Conservation (phyloP, 108 stramenopile species). For the Fistulifera pelliculosa region DNA sequence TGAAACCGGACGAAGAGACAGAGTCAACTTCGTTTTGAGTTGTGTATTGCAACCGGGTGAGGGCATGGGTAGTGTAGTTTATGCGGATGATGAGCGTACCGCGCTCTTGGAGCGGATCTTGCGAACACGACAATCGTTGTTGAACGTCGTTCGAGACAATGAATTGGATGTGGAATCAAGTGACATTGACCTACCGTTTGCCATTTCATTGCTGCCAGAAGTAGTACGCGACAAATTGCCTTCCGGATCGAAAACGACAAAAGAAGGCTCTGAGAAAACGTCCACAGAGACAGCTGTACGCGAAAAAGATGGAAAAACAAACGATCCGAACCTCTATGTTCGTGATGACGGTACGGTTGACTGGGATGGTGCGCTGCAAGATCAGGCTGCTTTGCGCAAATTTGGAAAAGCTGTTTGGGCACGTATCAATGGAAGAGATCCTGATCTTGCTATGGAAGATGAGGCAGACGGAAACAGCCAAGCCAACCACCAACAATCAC, state of each 20-base stretch:
- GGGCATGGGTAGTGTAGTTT: constrained; percentile 68
- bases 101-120: constrained; percentile 40
- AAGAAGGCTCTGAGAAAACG: no score
- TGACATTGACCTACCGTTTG: constrained; percentile 10
- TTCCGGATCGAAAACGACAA: background rate
- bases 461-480: constrained; percentile 18
- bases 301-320: background rate
- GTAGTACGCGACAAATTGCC: constrained; percentile 23
- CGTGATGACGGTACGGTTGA: constrained; percentile 96
- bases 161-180: constrained; percentile 7
- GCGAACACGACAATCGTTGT: constrained; percentile 16
- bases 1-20: constrained; percentile 1
- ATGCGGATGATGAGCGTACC: constrained; percentile 49
- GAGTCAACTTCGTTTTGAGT: background rate
- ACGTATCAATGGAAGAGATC: constrained; percentile 90
- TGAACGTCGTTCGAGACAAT: constrained; percentile 17
- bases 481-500: background rate
- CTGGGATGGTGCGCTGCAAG: constrained; percentile 96
- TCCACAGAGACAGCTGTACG: background rate
- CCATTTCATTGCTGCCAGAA: constrained; percentile 14
- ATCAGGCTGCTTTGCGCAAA: constrained; percentile 80
- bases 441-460: constrained; percentile 29
- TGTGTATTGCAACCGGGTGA: constrained; percentile 1
- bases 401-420: constrained; percentile 90
- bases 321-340: constrained; percentile 80